Evolutionary conservation across 2,329 filamentous ascomycete species (phyloP), one percentile per base, ranked within the genome.

Genomic region (Trichothecium sympodiale): DNA sequence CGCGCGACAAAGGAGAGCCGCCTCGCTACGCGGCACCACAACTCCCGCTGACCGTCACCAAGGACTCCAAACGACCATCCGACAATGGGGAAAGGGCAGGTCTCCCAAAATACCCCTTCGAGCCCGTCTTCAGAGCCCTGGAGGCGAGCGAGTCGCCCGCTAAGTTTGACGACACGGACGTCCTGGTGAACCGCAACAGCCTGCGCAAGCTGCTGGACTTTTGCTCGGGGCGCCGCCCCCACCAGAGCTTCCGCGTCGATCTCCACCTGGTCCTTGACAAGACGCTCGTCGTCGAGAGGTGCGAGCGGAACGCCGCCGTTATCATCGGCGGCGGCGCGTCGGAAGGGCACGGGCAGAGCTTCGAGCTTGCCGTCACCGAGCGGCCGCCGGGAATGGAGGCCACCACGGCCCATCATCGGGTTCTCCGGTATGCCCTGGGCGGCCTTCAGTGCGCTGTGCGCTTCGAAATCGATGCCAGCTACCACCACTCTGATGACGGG

Each of bases 81-180:
- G n/a, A n/a, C n/a, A n/a, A n/a, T n/a, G n/a, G n/a, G n/a, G n/a
- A n/a, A n/a, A n/a, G n/a, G n/a, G n/a, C n/a, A n/a, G n/a, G n/a
- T n/a, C n/a, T n/a, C n/a, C n/a, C n/a, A n/a, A n/a, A n/a, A n/a
- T n/a, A n/a, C 16, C 47, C 50, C 1, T 57, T 54, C 35, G 44
- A 54, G 25, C 41, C 48, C 4, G 34, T 53, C 10, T 52, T 58
- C 27, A 37, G 44, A n/a, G 53, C 52, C 30, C 39, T 47, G 6
- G 38, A 37, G 4, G 16, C 37, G 13, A 50, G 50, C 46, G 46
- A 43, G 6, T 47, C 48, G 0, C 15, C 14, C 2, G 39, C 41
- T 33, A 39, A 36, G 15, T 55, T 57, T 17, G 39, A 46, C 33
- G 36, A 50, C 3, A 34, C 56, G 16, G 52, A 58, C 23, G 18